These are phyloP conservation scores for Arthrobotrys pseudoclavata DNA, from an alignment of 2,329 filamentous ascomycete genomes.

Conservation along the genomic window DNA sequence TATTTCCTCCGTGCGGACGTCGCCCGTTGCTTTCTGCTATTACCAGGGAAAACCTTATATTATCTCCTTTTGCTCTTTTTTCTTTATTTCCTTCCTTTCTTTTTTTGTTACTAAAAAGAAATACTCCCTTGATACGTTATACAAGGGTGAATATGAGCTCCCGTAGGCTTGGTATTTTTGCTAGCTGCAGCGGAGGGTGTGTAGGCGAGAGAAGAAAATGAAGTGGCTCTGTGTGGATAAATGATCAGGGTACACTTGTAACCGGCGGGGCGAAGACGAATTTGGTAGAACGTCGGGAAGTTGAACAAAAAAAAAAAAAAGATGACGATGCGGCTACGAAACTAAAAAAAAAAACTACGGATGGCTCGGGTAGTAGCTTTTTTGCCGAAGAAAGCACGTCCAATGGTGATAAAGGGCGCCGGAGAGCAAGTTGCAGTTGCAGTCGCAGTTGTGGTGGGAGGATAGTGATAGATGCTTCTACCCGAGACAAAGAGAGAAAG, in stretches of 20 bases:
- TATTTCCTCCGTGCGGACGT: conserved; percentile 23
- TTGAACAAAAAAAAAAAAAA: background rate
- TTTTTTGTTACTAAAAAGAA: conserved; percentile 4
- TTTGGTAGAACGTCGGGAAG: conserved; percentile 8
- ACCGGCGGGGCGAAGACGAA: conserved; percentile 18
- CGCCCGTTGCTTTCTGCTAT: conserved; percentile 12
- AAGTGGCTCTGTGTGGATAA: conserved; percentile 14
- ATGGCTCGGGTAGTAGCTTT: conserved; percentile 21
- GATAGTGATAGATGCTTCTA: conserved; percentile 36
- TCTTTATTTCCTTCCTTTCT: conserved; percentile 26
- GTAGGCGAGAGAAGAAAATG: conserved; percentile 37
- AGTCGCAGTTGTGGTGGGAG: conserved; percentile 6
- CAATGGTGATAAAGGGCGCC: too few relatives aligned
- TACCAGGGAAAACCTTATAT: conserved; percentile 8
- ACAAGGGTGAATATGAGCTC: conserved; percentile 49
- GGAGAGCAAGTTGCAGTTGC: too few relatives aligned
- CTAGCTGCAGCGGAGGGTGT: conserved; percentile 53
- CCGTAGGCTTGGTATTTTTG: conserved; percentile 35
- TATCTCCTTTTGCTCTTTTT: conserved; percentile 29
- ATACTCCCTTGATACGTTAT: conserved; percentile 19
- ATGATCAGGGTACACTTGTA: too few relatives aligned
- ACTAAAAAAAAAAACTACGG: background rate
- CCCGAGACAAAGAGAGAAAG: conserved; percentile 61
- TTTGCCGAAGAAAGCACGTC: conserved; percentile 36
- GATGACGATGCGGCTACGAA: background rate